Conservation (phyloP, 2,329 filamentous ascomycete species). For the Myriosclerotinia curreyana region DNA sequence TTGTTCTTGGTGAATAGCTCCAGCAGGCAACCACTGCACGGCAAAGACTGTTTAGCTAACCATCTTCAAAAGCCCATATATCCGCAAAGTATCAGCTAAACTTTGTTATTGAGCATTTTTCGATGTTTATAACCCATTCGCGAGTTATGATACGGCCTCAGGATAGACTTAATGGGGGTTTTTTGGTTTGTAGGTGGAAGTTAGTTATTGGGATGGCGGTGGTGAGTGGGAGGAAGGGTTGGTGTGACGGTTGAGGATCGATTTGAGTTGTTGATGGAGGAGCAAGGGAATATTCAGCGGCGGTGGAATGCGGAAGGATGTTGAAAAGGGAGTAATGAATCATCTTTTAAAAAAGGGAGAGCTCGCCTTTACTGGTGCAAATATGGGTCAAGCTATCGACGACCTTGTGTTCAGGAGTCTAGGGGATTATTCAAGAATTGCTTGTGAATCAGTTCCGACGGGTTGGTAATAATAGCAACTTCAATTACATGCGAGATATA, state of each 20-base stretch:
- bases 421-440: neutral
- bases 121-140: no score
- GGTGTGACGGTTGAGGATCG: slow-evolving; percentile 38
- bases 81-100: neutral
- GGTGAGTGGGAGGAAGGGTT: slow-evolving; percentile 30
- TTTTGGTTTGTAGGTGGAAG: no score
- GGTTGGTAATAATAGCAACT: neutral
- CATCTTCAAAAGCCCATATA: neutral
- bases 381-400: neutral
- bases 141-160: no score
- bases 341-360: neutral
- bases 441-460: neutral
- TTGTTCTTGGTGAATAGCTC: neutral
- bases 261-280: slow-evolving; percentile 36
- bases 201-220: slow-evolving; percentile 38
- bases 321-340: neutral
- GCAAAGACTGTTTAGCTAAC: neutral
- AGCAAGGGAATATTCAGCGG: slow-evolving; percentile 23
- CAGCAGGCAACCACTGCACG: slow-evolving; percentile 3
- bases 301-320: neutral
- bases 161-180: no score
- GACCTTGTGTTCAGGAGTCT: neutral
- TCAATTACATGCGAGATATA: neutral
- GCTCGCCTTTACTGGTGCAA: neutral
- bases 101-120: neutral